Conservation (phyloP, 441 rosid genomes). For the Euphorbia schlechtendalii region DNA sequence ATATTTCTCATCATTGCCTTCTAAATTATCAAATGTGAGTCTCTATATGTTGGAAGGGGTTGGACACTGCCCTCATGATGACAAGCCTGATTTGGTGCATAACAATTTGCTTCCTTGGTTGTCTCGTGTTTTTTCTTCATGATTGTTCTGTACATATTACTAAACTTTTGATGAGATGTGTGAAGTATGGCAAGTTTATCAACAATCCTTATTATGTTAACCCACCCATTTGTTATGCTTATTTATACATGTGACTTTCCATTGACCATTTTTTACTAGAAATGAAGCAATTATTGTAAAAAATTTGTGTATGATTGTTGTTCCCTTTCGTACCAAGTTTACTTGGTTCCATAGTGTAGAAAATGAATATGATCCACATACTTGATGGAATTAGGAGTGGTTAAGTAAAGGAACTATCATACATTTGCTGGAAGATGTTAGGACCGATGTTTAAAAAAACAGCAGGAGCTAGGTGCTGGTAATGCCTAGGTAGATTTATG, state of each 20-base stretch:
- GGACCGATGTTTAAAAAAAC: too few relatives aligned
- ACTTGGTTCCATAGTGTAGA: too few relatives aligned
- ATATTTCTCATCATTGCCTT: conserved; percentile 66
- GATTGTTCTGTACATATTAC: background rate
- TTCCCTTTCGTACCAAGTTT: too few relatives aligned
- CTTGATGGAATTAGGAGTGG: too few relatives aligned
- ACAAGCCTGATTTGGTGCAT: conserved; percentile 72
- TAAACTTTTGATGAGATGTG: background rate
- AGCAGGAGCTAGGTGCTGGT: too few relatives aligned
- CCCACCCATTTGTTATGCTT: background rate
- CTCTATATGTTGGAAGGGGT: conserved; percentile 63
- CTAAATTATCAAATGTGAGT: conserved; percentile 45
- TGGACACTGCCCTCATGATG: conserved; percentile 95
- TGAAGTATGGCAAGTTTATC: background rate
- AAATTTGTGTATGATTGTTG: too few relatives aligned
- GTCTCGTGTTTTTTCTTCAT: conserved; percentile 32
- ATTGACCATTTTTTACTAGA: too few relatives aligned
- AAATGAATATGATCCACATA: too few relatives aligned
- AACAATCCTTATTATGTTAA: background rate
- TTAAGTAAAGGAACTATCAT: too few relatives aligned
- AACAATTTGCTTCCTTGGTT: conserved; percentile 79
- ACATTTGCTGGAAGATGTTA: too few relatives aligned
- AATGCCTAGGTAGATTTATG: too few relatives aligned
- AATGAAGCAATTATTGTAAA: too few relatives aligned
- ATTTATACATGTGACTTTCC: background rate